These are phyloP conservation scores for Austroboletus eburneus DNA, from an alignment of 768 basidiomycete genomes.

Conservation along the genomic window DNA sequence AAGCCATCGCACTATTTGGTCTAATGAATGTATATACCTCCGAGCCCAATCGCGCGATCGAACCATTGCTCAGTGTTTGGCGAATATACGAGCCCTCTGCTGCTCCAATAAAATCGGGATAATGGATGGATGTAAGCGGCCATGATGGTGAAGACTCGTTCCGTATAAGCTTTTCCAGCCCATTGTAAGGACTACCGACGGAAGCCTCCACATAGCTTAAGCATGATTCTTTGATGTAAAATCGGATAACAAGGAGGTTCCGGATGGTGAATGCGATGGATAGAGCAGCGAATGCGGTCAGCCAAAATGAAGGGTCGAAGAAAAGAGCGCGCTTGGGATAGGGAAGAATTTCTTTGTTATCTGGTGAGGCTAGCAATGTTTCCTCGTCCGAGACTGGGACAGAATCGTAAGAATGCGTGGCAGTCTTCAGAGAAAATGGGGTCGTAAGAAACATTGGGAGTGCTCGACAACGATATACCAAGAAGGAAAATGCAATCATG, in stretches of 20 bases:
- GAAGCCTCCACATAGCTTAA: slow-evolving; percentile 6
- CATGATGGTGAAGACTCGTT: slow-evolving; percentile 27
- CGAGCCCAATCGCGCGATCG: slow-evolving; percentile 18
- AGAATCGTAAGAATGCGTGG: slow-evolving; percentile 8
- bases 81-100: slow-evolving; percentile 9
- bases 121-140: slow-evolving; percentile 20
- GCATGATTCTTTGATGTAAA: neutral
- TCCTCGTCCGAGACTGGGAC: slow-evolving; percentile 18
- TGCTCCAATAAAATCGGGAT: slow-evolving; percentile 20
- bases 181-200: slow-evolving; percentile 19
- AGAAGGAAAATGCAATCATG: too few species aligned
- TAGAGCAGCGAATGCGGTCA: slow-evolving; percentile 13
- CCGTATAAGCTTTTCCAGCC: slow-evolving; percentile 20
- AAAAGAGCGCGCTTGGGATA: neutral
- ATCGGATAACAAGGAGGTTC: slow-evolving; percentile 18
- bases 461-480: too few species aligned
- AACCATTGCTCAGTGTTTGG: slow-evolving; percentile 14
- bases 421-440: neutral
- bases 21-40: slow-evolving; percentile 4
- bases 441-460: too few species aligned
- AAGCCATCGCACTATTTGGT: neutral
- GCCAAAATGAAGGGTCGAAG: slow-evolving; percentile 15
- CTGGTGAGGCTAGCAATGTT: slow-evolving; percentile 1
- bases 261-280: slow-evolving; percentile 19
- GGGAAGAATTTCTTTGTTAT: neutral